Evolutionary conservation across 768 basidiomycete genomes (phyloP), one percentile per base, ranked within the genome.

Genomic region (Hericium erinaceus): DNA sequence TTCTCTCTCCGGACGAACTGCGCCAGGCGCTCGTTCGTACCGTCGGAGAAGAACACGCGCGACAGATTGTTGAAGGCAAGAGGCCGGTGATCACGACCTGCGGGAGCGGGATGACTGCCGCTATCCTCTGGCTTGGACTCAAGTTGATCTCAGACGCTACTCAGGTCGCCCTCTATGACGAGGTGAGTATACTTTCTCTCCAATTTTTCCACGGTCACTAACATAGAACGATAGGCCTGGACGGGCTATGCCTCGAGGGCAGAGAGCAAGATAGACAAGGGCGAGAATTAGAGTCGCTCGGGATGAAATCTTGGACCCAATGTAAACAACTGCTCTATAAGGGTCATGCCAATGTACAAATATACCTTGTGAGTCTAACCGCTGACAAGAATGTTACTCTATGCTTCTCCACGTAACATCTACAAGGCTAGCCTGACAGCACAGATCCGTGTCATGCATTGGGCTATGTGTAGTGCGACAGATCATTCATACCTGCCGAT

Each of bases 91-190:
- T 85, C 5, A 82, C 88, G 12, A 87, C 79, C 58, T 99, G 95
- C 73, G 95, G 95, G 53, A 95, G 92, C 67, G 95, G 95, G 48
- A 98, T 99, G 95, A 97, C 95, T n/a, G 95, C 95, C 11, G 91
- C 82, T 3, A 76, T 98, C 13, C 76, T 98, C 6, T 98, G 97
- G 95, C 77, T 98, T 58, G 94, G 92, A n/a, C 75, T 97, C 60
- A 82, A 88, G 68, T 65, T 88, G 39, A 64, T 93, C 49, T 84
- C 83, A 13, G 80, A 81, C 4, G 69, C 79, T 55, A 49, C 54
- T 4, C 73, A 75, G 22, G 74, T 87, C 41, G 80, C 80, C n/a
- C 70, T 98, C 11, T 99, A 98, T 66, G 97, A 99, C 64, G 97
- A 99, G 82, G 94, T 95, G 67, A 53, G 82, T 60, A 63, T 1